Evolutionary conservation across 75 land plant genomes (phyloP), one percentile per base, ranked within the genome.

Genomic region (Picea glauca): DNA sequence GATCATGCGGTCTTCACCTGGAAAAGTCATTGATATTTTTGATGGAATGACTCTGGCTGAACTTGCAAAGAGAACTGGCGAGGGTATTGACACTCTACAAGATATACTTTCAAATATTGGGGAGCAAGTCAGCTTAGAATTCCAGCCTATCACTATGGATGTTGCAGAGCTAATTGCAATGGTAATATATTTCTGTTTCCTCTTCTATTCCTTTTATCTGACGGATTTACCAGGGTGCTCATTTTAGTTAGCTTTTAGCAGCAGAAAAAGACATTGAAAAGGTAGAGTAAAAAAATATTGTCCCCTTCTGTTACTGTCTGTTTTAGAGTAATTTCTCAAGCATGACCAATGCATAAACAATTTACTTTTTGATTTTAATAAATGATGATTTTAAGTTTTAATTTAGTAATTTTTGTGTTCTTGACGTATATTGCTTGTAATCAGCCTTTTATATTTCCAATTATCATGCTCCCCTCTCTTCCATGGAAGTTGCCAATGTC

Each of bases 141-240:
- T 91, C 78, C 93, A 93, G 23, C 78, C 90, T 78, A 82, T 93
- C 63, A 81, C 88, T 75, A 82, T 91, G 56, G 98, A 95, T 75
- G 78, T 92, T 65, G 93, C 93, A 12, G 98, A 95, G 85, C 86
- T 95, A 35, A 85, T 91, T 77, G 89, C 91, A 56, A 88, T 95
- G 96, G 96, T 94, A 93, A 70, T 2, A n/a, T 26, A 70, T 32
- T 20, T 75, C 60, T 58, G 50, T 38, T 26, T 33, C 8, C 56
- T 58, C n/a, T 54, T 77, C 13, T 57, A 13, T 76, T 35, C 66
- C 63, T 80, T 26, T 30, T 64, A 50, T 50, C 35, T 46, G 15
- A 68, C 35, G 61, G 46, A n/a, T 72, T 35, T 46, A 59, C 5
- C 46, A 46, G 32, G 13, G 18, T 31, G 13, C 26, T n/a, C n/a